phyloP scores from a whole-genome alignment of 2,329 filamentous ascomycete genomes.

The Pseudogymnoascus sp. region DNA sequence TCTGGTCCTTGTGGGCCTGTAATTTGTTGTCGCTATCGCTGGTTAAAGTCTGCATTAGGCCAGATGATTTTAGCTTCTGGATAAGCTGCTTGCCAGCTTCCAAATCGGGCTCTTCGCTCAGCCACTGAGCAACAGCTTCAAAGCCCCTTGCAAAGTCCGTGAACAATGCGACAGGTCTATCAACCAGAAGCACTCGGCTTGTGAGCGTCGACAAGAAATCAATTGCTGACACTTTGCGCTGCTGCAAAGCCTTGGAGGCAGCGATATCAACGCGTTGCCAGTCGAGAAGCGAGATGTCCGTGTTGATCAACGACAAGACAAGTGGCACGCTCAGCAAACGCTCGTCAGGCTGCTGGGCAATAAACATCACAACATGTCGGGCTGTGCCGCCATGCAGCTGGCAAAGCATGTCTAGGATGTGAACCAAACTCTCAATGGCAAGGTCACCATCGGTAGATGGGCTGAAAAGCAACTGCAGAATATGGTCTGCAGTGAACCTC shows the following conservation, averaged over 20 bases:
- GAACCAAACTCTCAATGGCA: constrained; percentile 53
- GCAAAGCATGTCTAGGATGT: constrained; percentile 52
- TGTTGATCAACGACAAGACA: constrained; percentile 48
- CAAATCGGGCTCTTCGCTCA: constrained; percentile 62
- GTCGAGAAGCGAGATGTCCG: constrained; percentile 47
- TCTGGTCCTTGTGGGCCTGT: constrained; percentile 63
- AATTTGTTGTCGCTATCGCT: constrained; percentile 48
- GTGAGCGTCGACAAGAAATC: constrained; percentile 75
- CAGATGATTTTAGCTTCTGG: constrained; percentile 48
- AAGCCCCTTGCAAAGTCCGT: constrained; percentile 81
- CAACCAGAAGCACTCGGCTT: constrained; percentile 69
- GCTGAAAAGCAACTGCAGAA: constrained; percentile 49
- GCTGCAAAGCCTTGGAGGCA: constrained; percentile 63
- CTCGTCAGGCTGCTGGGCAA: constrained; percentile 48
- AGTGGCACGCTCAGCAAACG: constrained; percentile 50
- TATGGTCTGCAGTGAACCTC: constrained; percentile 51
- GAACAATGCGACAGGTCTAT: constrained; percentile 68
- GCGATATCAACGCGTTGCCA: constrained; percentile 61
- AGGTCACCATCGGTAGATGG: constrained; percentile 44
- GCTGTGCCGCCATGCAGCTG: constrained; percentile 48
- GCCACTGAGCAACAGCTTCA: constrained; percentile 73
- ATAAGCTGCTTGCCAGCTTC: constrained; percentile 64
- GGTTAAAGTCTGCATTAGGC: constrained; percentile 44
- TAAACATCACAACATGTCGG: constrained; percentile 46
- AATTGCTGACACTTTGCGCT: constrained; percentile 63